Percentiles rank a stretch among this genome's conserved stretches.
Evolutionary conservation across 176 grass and related monocot genomes (phyloP).

Genomic region (Avena insularis): DNA sequence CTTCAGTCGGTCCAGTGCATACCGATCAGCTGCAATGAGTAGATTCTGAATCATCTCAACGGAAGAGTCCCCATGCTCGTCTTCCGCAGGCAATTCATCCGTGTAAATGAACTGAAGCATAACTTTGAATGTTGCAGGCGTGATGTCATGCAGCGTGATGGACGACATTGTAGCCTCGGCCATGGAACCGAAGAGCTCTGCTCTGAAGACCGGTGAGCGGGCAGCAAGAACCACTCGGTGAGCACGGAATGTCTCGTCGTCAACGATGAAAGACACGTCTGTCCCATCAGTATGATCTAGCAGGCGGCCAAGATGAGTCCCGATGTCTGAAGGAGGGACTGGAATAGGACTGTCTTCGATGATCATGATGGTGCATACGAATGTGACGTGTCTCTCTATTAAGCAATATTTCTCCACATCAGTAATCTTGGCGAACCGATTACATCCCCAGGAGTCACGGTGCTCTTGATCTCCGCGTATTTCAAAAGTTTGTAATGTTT

Average conservation of each 20-base stretch:
- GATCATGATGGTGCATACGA: constrained; percentile 32
- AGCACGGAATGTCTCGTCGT: constrained; percentile 26
- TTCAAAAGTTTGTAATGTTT: background rate
- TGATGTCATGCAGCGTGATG: constrained; percentile 40
- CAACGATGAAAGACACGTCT: constrained; percentile 40
- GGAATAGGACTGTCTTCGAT: constrained; percentile 9
- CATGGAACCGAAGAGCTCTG: constrained; percentile 46
- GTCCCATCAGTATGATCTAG: constrained; percentile 13
- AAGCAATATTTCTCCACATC: background rate
- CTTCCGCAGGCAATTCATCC: constrained; percentile 25
- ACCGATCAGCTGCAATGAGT: constrained; percentile 60
- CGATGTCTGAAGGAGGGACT: constrained; percentile 35
- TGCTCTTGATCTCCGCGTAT: background rate
- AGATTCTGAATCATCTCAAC: background rate
- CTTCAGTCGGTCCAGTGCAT: constrained; percentile 63
- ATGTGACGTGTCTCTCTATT: background rate
- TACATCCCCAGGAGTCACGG: background rate
- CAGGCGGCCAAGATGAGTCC: constrained; percentile 37
- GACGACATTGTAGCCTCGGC: background rate
- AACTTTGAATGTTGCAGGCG: constrained; percentile 36
- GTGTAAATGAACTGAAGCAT: constrained; percentile 65
- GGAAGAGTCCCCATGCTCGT: background rate
- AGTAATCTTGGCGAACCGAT: background rate
- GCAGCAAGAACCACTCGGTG: constrained; percentile 43
- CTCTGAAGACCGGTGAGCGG: constrained; percentile 41